Percentiles rank a stretch among this genome's conserved stretches.
Evolutionary conservation across 2,329 filamentous ascomycete species (phyloP).

Genomic region (Trichophyton benhamiae): DNA sequence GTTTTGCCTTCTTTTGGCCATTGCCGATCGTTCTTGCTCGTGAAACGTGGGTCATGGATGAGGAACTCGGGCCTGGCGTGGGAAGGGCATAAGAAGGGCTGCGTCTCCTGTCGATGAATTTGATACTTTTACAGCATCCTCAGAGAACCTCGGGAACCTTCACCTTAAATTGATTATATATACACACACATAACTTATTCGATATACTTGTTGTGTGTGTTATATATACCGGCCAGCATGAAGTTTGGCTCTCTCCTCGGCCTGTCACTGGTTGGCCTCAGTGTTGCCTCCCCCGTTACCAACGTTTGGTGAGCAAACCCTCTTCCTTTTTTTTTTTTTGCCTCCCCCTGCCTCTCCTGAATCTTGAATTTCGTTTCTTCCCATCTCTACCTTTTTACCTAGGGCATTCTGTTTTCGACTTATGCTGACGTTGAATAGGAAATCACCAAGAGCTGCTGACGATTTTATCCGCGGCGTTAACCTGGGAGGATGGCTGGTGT

Average conservation of each 20-base stretch:
- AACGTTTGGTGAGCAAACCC: background rate
- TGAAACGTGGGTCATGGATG: background rate
- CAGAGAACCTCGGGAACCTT: background rate
- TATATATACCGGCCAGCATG: background rate
- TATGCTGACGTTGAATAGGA: background rate
- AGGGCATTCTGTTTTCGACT: no score
- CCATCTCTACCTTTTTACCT: no score
- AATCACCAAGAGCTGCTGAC: background rate
- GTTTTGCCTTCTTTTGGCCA: background rate
- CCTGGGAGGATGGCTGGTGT: slow-evolving; percentile 52
- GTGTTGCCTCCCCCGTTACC: background rate
- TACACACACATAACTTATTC: background rate
- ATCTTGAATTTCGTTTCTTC: no score
- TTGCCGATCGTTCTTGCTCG: slow-evolving; percentile 1
- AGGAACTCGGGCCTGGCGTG: background rate
- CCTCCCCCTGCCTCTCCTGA: background rate
- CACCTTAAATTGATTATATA: background rate
- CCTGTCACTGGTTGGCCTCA: background rate
- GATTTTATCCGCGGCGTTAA: slow-evolving; percentile 49
- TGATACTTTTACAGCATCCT: background rate
- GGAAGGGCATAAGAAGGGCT: background rate
- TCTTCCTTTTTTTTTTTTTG: background rate
- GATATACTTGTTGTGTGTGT: background rate
- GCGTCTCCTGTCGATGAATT: background rate
- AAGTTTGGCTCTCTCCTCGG: background rate